phyloP scores from a whole-genome alignment of 139 green algal species.

The Trebouxia sp. region DNA sequence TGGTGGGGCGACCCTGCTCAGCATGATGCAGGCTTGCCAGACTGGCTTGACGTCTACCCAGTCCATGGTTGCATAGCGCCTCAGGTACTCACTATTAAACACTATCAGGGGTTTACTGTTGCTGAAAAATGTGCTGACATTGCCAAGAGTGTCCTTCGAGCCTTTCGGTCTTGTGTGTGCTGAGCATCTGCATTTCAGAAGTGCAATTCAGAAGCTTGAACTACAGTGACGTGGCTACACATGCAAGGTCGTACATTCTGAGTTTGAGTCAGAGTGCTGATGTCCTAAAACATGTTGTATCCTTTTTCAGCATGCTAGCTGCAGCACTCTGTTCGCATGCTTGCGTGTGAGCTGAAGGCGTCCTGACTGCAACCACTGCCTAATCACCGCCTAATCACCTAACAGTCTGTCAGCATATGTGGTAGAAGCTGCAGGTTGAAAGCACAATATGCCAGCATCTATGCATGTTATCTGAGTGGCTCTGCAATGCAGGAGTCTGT shows the following conservation, averaged over 20 bases:
- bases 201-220: background rate
- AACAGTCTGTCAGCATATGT: background rate
- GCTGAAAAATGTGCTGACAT: background rate
- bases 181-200: background rate
- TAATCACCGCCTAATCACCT: background rate
- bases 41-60: slow-evolving; percentile 29
- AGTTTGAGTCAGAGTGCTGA: too few species aligned
- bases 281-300: too few species aligned
- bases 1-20: background rate
- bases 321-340: too few species aligned
- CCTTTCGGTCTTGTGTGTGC: background rate
- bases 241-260: too few species aligned
- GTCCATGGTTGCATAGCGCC: background rate
- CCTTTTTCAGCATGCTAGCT: too few species aligned
- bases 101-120: too few species aligned
- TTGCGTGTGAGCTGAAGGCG: too few species aligned
- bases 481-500: slow-evolving; percentile 2
- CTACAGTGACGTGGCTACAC: background rate
- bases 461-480: background rate
- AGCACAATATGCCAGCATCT: background rate
- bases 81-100: background rate
- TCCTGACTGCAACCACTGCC: background rate
- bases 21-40: slow-evolving; percentile 9
- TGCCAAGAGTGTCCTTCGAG: background rate
- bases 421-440: background rate